Conservation (phyloP, 164 flowering plant genomes). For the Vitis labrusca region DNA sequence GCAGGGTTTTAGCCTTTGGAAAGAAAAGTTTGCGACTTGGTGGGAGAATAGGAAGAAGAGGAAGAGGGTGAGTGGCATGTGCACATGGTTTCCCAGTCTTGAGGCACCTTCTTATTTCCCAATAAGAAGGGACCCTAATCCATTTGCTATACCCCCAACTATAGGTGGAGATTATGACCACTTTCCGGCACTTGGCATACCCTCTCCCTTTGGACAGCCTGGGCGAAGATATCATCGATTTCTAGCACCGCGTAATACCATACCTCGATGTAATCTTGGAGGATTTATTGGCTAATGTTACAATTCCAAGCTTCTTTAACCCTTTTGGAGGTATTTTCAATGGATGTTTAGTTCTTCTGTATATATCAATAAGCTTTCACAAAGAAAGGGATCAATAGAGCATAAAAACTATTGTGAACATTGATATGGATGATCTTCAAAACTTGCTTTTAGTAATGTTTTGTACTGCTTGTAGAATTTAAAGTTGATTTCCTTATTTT, state of each 20-base stretch:
- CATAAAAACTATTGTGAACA: too few species aligned
- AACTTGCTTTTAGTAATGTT: too few species aligned
- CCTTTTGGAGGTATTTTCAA: background rate
- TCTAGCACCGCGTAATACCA: background rate
- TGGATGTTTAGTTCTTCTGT: background rate
- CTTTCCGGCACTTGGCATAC: constrained; percentile 18
- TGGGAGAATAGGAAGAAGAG: constrained; percentile 35
- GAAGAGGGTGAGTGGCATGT: background rate
- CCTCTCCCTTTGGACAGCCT: background rate
- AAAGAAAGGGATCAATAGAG: too few species aligned
- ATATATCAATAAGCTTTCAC: background rate
- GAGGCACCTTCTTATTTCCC: background rate
- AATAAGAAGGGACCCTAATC: constrained; percentile 8
- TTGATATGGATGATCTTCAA: too few species aligned
- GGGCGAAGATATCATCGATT: constrained; percentile 1
- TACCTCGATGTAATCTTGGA: background rate
- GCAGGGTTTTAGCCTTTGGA: constrained; percentile 32
- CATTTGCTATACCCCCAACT: constrained; percentile 17
- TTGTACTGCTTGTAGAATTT: too few species aligned
- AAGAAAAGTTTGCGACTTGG: constrained; percentile 27
- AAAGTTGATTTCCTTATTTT: too few species aligned
- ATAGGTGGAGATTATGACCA: constrained; percentile 45
- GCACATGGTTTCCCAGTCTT: too few species aligned
- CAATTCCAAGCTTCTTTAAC: background rate
- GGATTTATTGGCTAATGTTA: background rate